phyloP scores from a whole-genome alignment of 371 early-diverging fungal genomes.

The Mortierella sp. region DNA sequence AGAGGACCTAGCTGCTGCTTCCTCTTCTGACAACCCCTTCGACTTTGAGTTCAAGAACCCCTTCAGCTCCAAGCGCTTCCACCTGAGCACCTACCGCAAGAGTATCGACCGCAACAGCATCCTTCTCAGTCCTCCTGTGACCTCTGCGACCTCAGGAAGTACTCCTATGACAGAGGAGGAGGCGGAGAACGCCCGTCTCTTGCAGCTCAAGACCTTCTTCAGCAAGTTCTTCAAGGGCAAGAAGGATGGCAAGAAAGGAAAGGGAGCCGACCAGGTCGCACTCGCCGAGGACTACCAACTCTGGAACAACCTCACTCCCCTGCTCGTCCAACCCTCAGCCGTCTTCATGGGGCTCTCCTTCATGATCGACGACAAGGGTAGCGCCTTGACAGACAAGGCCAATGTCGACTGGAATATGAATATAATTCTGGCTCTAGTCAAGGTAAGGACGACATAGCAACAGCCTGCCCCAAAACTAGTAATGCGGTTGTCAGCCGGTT shows the following conservation, averaged over 20 bases:
- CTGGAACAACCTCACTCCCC: constrained; percentile 45
- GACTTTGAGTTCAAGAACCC: constrained; percentile 46
- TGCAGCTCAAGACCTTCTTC: constrained; percentile 45
- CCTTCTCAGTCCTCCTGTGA: constrained; percentile 5
- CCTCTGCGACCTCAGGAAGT: constrained; percentile 3
- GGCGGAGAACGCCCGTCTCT: constrained; percentile 40
- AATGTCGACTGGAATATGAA: constrained; percentile 57
- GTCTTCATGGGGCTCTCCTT: constrained; percentile 55
- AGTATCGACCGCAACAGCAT: constrained; percentile 37
- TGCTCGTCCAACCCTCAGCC: constrained; percentile 47
- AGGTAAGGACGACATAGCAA: constrained; percentile 25
- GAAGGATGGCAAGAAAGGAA: constrained; percentile 41
- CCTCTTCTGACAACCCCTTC: constrained; percentile 30
- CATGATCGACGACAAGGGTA: constrained; percentile 57
- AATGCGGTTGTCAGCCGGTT: neutral
- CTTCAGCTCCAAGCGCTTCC: constrained; percentile 27
- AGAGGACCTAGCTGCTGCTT: constrained; percentile 9
- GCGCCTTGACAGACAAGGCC: constrained; percentile 22
- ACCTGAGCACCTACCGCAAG: constrained; percentile 20
- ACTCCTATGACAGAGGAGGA: constrained; percentile 39
- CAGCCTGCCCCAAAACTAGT: neutral
- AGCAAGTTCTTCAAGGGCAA: constrained; percentile 54
- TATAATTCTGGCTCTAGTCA: constrained; percentile 55
- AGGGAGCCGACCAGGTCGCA: constrained; percentile 24
- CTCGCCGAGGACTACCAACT: constrained; percentile 46